Base-by-base conservation (phyloP, 2,329 filamentous ascomycete genomes). In the Talaromyces sp. region DNA sequence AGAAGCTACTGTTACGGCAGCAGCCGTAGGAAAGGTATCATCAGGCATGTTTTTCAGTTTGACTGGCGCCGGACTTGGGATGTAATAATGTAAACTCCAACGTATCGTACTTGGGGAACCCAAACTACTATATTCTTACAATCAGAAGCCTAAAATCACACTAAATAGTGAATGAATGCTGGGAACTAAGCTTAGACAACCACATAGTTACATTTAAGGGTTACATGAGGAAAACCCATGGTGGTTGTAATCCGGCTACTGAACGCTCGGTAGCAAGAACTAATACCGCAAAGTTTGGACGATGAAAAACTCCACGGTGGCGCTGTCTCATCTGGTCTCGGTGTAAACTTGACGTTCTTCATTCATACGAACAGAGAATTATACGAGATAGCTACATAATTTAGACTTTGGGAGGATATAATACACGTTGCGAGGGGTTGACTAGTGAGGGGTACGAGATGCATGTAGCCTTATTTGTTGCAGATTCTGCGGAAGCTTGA, bases 1-100 rank as follows among this genome's bases (percentile, higher is more conserved):
- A 56, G 52, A 24, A n/a, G 16, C 5, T 14, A 19, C n/a, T 24
- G 6, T 22, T 5, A 62, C 68, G 54, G 69, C 9, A 39, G 45
- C 27, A 50, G 27, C 27, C 13, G 39, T 24, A 1, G 31, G 22
- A 19, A 43, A 8, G 45, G 43, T 50, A n/a, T 47, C 27, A 47
- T 22, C 47, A 33, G 39, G 6, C 57, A 60, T 60, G n/a, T 24
- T 9, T 11, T 14, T 45, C 11, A 14, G 4, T 14, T 47, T n/a
- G 24, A 60, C 22, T 22, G 35, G 27, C 8, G 57, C 16, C 35
- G 39, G 22, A 19, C 16, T 19, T 7, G 52, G n/a, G 24, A 56
- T 56, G 24, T 37, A 22, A 11, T 37, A 8, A 9, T 22, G 33
- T 16, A 54, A n/a, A 24, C n/a, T 54, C 50, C 27, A 33, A 54